Conservation (phyloP, 805 yeast genomes). For the Ogataea sp. region DNA sequence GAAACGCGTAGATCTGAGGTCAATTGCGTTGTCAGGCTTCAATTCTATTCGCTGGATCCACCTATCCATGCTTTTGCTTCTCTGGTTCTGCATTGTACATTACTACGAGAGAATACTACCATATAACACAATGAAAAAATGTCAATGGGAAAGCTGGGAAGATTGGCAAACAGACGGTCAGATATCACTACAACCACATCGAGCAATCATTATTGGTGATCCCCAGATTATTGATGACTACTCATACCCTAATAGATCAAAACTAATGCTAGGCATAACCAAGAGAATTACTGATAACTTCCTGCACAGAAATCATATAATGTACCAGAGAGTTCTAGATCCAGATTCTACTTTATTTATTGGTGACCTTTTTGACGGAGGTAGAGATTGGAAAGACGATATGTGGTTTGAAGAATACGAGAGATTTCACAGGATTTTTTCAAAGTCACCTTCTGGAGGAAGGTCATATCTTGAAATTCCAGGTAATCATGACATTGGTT, state of each 20-base stretch:
- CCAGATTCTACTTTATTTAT: slow-evolving; percentile 76
- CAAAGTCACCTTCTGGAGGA: slow-evolving; percentile 36
- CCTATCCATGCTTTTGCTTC: slow-evolving; percentile 15
- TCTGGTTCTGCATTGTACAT: slow-evolving; percentile 39
- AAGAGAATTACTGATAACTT: slow-evolving; percentile 66
- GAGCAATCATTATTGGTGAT: slow-evolving; percentile 60
- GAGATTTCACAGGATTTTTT: slow-evolving; percentile 61
- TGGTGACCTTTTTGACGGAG: slow-evolving; percentile 95
- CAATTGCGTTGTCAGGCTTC: neutral
- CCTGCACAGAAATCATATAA: slow-evolving; percentile 65
- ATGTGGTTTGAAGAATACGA: slow-evolving; percentile 61
- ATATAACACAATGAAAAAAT: slow-evolving; percentile 32
- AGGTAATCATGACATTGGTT: slow-evolving; percentile 97
- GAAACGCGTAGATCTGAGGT: neutral
- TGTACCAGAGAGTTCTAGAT: slow-evolving; percentile 44
- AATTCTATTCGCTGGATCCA: slow-evolving; percentile 10
- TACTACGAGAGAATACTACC: slow-evolving; percentile 50
- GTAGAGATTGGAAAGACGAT: slow-evolving; percentile 72
- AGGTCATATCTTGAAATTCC: slow-evolving; percentile 40
- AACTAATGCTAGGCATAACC: slow-evolving; percentile 44
- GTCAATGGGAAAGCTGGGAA: slow-evolving; percentile 68
- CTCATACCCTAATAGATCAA: slow-evolving; percentile 72
- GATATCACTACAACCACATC: slow-evolving; percentile 2
- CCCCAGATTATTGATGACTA: slow-evolving; percentile 89
- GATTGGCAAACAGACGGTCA: slow-evolving; percentile 29